Conservation (phyloP, 208 protist genomes). For the Borovskyia barvae region DNA sequence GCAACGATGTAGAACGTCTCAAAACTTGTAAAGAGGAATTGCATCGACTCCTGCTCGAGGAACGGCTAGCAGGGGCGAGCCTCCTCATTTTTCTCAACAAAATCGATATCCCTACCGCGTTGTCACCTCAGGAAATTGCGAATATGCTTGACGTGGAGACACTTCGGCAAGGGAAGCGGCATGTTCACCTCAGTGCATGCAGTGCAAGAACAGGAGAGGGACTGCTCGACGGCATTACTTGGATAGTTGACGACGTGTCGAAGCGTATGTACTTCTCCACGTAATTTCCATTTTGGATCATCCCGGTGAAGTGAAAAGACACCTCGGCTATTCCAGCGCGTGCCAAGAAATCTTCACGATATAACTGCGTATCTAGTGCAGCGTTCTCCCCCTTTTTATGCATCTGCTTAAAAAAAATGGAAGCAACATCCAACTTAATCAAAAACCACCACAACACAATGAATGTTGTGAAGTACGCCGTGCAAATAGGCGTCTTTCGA, state of each 20-base stretch:
- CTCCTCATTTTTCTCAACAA: constrained; percentile 99
- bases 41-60: constrained; percentile 92
- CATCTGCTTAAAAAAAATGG: background rate
- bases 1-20: constrained; percentile 88
- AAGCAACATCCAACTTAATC: background rate
- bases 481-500: too few species aligned
- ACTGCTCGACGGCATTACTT: constrained; percentile 97
- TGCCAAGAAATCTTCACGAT: background rate
- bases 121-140: constrained; percentile 67
- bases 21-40: constrained; percentile 96
- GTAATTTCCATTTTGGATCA: too few species aligned
- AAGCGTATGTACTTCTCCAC: constrained; percentile 84
- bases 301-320: background rate
- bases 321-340: background rate
- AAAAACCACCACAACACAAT: too few species aligned
- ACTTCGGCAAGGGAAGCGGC: constrained; percentile 79
- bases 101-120: constrained; percentile 94
- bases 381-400: too few species aligned
- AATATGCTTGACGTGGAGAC: constrained; percentile 69
- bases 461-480: too few species aligned
- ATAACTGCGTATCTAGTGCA: too few species aligned
- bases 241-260: constrained; percentile 98
- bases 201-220: constrained; percentile 95
- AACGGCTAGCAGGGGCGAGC: constrained; percentile 97
- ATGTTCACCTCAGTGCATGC: constrained; percentile 95